Evolutionary conservation across 768 basidiomycete species (phyloP).

Genomic region (Leccinum barrowsii): DNA sequence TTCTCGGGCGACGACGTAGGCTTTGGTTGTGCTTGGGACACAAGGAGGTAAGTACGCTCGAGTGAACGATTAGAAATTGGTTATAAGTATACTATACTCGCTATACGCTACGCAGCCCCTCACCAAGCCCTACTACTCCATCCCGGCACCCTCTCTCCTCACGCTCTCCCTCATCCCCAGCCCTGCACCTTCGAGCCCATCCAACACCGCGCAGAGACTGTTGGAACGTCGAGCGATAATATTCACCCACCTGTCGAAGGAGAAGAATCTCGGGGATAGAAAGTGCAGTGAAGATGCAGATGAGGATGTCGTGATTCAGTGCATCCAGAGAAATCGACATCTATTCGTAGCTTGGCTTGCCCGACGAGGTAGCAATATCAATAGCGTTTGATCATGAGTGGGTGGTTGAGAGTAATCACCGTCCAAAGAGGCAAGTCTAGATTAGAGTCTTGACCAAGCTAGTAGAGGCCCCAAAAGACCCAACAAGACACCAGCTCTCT

Average conservation of each 20-base stretch:
- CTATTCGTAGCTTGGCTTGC: not conserved
- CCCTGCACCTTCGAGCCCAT: too few relatives aligned
- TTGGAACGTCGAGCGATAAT: not conserved
- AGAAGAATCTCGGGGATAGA: constrained; percentile 39
- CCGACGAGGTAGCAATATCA: not conserved
- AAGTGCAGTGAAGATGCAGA: constrained; percentile 33
- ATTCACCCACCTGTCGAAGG: constrained; percentile 38
- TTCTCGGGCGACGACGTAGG: too few relatives aligned
- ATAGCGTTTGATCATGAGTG: not conserved
- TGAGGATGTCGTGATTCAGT: constrained; percentile 39
- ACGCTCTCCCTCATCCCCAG: too few relatives aligned
- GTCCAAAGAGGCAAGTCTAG: constrained; percentile 17
- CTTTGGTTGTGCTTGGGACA: too few relatives aligned
- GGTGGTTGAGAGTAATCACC: not conserved
- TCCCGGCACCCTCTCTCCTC: too few relatives aligned
- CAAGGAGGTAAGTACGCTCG: too few relatives aligned
- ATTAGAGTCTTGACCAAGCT: not conserved
- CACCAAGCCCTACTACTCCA: too few relatives aligned
- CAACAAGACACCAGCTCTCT: constrained; percentile 67
- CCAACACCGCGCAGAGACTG: not conserved
- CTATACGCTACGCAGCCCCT: too few relatives aligned
- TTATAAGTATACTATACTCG: too few relatives aligned
- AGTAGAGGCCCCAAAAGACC: constrained; percentile 51
- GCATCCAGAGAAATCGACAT: constrained; percentile 22
- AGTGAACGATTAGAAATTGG: too few relatives aligned